phyloP scores from a whole-genome alignment of 495 filamentous ascomycete species.

The Schizothecium vesticola region DNA sequence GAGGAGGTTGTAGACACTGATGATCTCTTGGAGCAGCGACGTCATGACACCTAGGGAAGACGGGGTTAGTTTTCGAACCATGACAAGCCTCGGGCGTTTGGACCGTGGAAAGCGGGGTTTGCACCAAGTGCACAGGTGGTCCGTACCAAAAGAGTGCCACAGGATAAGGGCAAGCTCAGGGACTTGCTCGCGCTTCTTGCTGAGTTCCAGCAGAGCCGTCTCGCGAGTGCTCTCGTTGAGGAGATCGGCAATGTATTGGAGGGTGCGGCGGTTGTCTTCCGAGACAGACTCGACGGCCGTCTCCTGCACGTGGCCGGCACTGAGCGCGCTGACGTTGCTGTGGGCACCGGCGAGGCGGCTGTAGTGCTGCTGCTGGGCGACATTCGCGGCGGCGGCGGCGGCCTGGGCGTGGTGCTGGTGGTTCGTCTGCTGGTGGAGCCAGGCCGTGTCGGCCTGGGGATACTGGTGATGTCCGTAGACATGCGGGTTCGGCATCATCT shows the following conservation, averaged over 20 bases:
- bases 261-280: constrained; percentile 87
- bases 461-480: constrained; percentile 68
- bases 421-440: constrained; percentile 65
- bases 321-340: constrained; percentile 44
- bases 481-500: constrained; percentile 40
- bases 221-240: constrained; percentile 83
- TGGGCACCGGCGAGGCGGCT: constrained; percentile 65
- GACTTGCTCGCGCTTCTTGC: constrained; percentile 98
- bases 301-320: constrained; percentile 56
- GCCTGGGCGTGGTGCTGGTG: constrained; percentile 60
- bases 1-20: constrained; percentile 93
- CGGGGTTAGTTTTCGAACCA: neutral
- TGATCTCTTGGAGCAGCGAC: constrained; percentile 94
- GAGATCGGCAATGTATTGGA: constrained; percentile 89
- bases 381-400: constrained; percentile 55
- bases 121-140: neutral
- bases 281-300: constrained; percentile 53
- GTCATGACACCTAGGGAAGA: constrained; percentile 82
- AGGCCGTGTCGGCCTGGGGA: constrained; percentile 67
- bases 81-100: neutral
- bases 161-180: constrained; percentile 93
- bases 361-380: constrained; percentile 73
- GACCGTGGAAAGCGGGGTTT: neutral
- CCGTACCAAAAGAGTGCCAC: constrained; percentile 96
- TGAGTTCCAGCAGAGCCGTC: constrained; percentile 87